Base-by-base conservation (phyloP, 2,329 filamentous ascomycete genomes). In the Epichloe typhina region DNA sequence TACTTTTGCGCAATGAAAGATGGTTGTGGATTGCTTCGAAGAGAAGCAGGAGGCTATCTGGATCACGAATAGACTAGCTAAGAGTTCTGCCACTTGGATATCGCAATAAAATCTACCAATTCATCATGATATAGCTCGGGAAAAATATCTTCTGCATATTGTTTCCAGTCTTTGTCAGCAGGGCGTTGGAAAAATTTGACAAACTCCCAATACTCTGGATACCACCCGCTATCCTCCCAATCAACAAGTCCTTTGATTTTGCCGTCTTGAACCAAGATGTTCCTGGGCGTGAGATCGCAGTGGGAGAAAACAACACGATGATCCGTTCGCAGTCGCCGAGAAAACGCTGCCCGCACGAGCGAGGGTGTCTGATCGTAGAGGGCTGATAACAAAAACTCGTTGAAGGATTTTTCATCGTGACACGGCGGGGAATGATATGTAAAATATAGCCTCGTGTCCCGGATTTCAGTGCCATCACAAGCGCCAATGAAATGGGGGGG, bases 161-260 rank as follows among this genome's bases (percentile, higher is more conserved):
- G 9, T 17, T 53, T 52, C 62, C 59, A 63, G 17, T 57, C 57
- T 9, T 49, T 47, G 4, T 57, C 53, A 11, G 31, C 47, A 46
- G 45, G n/a, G 46, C 58, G 56, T 26, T 60, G 53, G 33, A 62
- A 64, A 51, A 66, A 64, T 35, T 65, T 64, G 43, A 63, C 57
- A 46, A 66, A 66, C 42, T 67, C 65, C 64, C 64, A 74, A 47
- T 67, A 69, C n/a, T 63, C 59, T 2, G 70, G 71, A 56, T 70
- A 74, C 70, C 69, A 75, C 1, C 71, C 71, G 21, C 68, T 62
- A 33, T 65, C 62, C 55, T 75, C 72, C 72, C 72, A 75, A 55
- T 74, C 73, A 26, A 75, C 51, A 23, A 75, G 64, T 3, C 65
- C 72, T 41, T 62, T 61, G 15, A 73, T 61, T 7, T 65, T 59